Evolutionary conservation across 208 protist species (phyloP).

Genomic region (Crithidia thermophila): DNA sequence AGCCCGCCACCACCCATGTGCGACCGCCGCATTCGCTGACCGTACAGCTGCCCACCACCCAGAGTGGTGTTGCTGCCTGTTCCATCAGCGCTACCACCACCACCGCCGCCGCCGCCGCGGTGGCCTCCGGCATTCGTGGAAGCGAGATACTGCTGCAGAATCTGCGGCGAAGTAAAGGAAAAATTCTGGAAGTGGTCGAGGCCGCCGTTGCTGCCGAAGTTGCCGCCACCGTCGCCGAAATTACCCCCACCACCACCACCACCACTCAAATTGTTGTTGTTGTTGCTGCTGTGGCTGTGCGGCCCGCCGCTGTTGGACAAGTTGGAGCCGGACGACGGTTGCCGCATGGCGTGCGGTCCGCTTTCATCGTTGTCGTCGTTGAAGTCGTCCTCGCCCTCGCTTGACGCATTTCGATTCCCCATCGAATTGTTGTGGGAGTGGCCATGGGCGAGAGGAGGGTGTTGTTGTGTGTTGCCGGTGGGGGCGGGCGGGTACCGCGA

Average conservation of each 20-base stretch:
- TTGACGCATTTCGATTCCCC: not conserved
- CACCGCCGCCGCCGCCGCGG: not conserved
- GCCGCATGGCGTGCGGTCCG: not conserved
- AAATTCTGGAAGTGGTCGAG: conserved; percentile 55
- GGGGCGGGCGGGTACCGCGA: conserved; percentile 3
- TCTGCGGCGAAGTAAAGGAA: conserved; percentile 42
- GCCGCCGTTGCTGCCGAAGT: conserved; percentile 3
- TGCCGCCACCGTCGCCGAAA: not conserved
- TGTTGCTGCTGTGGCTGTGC: not conserved
- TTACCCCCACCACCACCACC: conserved; percentile 6
- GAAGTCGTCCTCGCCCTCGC: not conserved
- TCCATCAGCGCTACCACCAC: not conserved
- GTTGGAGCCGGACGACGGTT: not conserved
- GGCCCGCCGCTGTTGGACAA: not conserved
- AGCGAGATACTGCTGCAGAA: conserved; percentile 33
- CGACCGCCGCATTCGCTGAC: too few relatives aligned
- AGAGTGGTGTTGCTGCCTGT: too few relatives aligned
- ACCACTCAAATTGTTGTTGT: not conserved
- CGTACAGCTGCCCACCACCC: too few relatives aligned
- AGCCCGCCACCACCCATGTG: too few relatives aligned
- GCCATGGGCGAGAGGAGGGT: not conserved
- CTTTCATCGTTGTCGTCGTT: not conserved
- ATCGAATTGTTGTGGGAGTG: not conserved
- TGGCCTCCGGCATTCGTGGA: not conserved
- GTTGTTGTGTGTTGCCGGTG: too few relatives aligned